Evolutionary conservation across 306 rosid species (phyloP), one percentile per base, ranked within the genome.

Genomic region (Castanea crenata): DNA sequence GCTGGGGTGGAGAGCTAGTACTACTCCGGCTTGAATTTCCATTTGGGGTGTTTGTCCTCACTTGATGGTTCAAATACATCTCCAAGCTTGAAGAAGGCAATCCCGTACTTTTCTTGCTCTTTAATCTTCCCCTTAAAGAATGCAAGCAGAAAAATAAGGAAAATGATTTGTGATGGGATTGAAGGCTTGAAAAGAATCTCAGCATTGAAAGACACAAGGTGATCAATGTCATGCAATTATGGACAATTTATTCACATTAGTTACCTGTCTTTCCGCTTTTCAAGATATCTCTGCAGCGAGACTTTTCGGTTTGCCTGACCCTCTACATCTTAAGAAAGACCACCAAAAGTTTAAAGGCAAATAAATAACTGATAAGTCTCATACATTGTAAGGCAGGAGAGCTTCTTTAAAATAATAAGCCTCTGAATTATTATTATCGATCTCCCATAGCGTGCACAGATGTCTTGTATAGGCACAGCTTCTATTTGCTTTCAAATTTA

Each of bases 251-350:
- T 64, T 38, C 61, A 65, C 29, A 49, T 74, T 52, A 76, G 78
- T 31, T 77, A 96, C 99, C 99, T 96, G 91, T 93, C 98, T 80
- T 90, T 96, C 74, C 92, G 86, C 92, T 96, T 96, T 83, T 93
- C 98, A 65, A 2, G 91, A 82, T 93, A 96, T 79, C 98, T 94
- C 86, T 96, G 94, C 87, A 96, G 55, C 4, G 91, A 93, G 76
- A 86, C 85, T 88, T 90, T 73, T 78, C 99, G 85, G 90, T 88
- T 91, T 41, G 89, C 94, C 82, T 88, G 97, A 70, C 98, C 97
- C 80, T 96, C 98, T 85, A 86, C 88, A 89, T 90, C 96, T 91
- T 74, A 58, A 87, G 83, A 89, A 78, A 81, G 55, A 83, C 68
- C 78, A 70, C 78, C 51, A 80, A 78, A 78, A 46, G 78, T 70